Percentiles rank a stretch among this genome's conserved stretches.
phyloP scores from a whole-genome alignment of 306 rosid species.

The Geum urbanum region DNA sequence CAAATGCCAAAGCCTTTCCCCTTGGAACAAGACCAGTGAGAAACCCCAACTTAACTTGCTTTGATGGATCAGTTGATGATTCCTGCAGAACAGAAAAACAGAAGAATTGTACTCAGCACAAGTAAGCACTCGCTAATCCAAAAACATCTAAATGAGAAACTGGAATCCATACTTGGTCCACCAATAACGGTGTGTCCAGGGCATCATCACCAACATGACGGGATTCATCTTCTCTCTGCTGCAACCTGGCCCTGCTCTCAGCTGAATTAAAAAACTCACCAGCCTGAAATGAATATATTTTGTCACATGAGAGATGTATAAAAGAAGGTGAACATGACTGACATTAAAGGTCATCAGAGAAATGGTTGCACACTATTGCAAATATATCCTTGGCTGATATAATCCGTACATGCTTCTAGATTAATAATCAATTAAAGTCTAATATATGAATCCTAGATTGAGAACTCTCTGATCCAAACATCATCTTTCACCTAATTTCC shows the following conservation, averaged over 20 bases:
- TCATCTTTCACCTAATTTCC: background rate
- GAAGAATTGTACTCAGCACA: constrained; percentile 19
- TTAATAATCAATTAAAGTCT: background rate
- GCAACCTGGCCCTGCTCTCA: constrained; percentile 54
- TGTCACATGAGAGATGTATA: constrained; percentile 9
- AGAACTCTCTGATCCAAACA: background rate
- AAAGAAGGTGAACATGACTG: constrained; percentile 13
- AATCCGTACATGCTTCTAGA: background rate
- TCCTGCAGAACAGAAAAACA: constrained; percentile 53
- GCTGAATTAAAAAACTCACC: constrained; percentile 68
- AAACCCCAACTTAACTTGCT: constrained; percentile 54
- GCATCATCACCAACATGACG: constrained; percentile 45
- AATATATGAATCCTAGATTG: background rate
- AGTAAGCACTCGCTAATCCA: background rate
- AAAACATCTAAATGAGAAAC: constrained; percentile 18
- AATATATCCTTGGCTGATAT: no score
- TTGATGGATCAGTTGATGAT: constrained; percentile 50
- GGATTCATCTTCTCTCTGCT: constrained; percentile 63
- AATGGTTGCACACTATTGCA: no score
- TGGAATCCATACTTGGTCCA: constrained; percentile 57
- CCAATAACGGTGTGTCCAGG: constrained; percentile 56
- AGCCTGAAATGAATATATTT: constrained; percentile 48
- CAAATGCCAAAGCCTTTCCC: constrained; percentile 55
- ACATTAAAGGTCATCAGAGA: no score
- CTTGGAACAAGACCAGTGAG: constrained; percentile 52